Evolutionary conservation across 225 moss, liverwort and hornwort genomes (phyloP), one percentile per base, ranked within the genome.

Genomic region (Climacium dendroides): DNA sequence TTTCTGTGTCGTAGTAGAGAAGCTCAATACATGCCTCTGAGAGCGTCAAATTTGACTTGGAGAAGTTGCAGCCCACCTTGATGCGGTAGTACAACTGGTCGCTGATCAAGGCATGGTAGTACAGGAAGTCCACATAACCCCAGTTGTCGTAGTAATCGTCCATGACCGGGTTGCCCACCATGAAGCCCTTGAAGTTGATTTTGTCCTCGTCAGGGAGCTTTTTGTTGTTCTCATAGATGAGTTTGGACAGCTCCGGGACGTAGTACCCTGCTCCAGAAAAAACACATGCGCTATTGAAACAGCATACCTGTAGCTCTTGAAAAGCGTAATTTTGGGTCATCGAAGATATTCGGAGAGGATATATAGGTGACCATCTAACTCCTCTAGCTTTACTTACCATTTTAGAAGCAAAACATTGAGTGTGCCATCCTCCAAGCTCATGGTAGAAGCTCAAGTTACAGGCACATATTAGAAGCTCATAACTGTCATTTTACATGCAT

Each of bases 51-150:
- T 90, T 88, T 1, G 41, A 20, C 5, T 23, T 28, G 10, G 65
- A 43, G 85, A 90, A 94, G 41, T 90, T 92, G 94, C 95, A 94
- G 6, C 48, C 52, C 5, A 65, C 17, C 55, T 92, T 91, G 23
- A 93, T 62, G 26, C 9, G 41, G 53, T 26, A 63, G 78, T 87
- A 95, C 3, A 93, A 76, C 52, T 94, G 75, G 50, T 97, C 96
- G 26, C 95, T 94, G 65, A 97, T 96, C 89, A 95, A 66, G 83
- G 97, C 94, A 62, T 97, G 97, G 63, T 90, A 81, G 90, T 93
- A 96, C 48, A 89, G 85, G 77, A 93, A 96, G 58, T 97, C 95
- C 6, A 92, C 24, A 9, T 72, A 72, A 11, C 97, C 97, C 84
- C 81, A 80, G 32, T 53, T 67, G 82, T 97, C 95, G 19, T 85